A percentile compares a stretch with the other conserved stretches of the same genome.
Conservation (phyloP, 306 rosid species). For the Prunus campanulata region DNA sequence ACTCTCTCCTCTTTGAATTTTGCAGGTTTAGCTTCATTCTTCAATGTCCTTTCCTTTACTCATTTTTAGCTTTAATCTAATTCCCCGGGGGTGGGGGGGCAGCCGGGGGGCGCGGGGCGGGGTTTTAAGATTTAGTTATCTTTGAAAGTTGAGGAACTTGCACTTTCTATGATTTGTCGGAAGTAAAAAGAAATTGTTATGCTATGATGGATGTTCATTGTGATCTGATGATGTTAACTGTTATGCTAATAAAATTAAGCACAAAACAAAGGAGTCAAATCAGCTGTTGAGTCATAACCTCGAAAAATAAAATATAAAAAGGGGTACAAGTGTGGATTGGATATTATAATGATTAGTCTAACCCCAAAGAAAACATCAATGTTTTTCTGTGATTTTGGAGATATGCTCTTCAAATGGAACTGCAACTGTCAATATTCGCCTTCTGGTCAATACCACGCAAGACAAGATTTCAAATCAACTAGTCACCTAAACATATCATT, state of each 20-base stretch:
- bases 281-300: background rate
- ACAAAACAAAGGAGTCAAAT: background rate
- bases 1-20: conserved; percentile 75
- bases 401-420: background rate
- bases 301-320: background rate
- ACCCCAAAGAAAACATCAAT: background rate
- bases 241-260: background rate
- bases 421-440: background rate
- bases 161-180: no score
- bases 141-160: no score
- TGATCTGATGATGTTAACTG: background rate
- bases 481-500: background rate
- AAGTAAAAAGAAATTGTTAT: background rate
- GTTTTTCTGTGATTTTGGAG: background rate
- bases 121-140: no score
- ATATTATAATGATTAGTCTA: background rate
- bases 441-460: background rate
- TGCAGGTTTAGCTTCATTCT: conserved; percentile 50
- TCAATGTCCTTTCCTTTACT: background rate
- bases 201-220: background rate
- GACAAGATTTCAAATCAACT: background rate
- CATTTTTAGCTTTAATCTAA: background rate
- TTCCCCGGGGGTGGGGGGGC: background rate
- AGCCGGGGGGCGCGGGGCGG: no score
- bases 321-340: background rate